phyloP scores from a whole-genome alignment of 805 yeast species.

The Middelhovenomyces tepae region DNA sequence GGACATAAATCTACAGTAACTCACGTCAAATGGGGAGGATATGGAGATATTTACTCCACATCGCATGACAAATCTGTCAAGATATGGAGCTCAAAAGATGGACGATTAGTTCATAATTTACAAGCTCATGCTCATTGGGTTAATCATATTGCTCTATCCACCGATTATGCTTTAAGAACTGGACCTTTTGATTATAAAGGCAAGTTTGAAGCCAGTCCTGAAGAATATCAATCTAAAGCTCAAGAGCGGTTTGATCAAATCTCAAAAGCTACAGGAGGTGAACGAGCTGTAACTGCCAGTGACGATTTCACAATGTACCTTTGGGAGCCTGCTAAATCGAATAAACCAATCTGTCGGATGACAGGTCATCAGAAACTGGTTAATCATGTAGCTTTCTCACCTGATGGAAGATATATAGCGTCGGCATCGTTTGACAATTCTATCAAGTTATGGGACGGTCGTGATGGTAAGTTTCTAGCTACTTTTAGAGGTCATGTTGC shows the following conservation, averaged over 20 bases:
- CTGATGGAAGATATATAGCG: conserved; percentile 85
- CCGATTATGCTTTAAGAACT: conserved; percentile 77
- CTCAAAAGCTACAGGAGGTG: conserved; percentile 55
- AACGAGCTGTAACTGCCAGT: conserved; percentile 86
- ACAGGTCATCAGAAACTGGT: conserved; percentile 97
- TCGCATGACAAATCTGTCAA: conserved; percentile 93
- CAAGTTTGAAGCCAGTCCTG: conserved; percentile 32
- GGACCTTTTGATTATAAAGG: conserved; percentile 83
- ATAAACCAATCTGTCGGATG: conserved; percentile 85
- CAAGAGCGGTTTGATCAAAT: conserved; percentile 51
- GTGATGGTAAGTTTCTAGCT: conserved; percentile 79
- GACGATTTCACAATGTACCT: conserved; percentile 97
- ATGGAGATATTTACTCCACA: conserved; percentile 71
- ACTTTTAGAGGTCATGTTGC: conserved; percentile 97
- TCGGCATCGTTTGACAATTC: conserved; percentile 95
- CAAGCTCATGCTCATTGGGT: conserved; percentile 97
- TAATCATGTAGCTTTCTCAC: conserved; percentile 91
- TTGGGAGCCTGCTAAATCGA: conserved; percentile 81
- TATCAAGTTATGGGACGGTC: conserved; percentile 92
- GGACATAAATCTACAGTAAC: conserved; percentile 88
- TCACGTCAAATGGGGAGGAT: conserved; percentile 97
- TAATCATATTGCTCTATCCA: conserved; percentile 83
- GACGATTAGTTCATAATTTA: conserved; percentile 68
- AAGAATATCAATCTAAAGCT: conserved; percentile 48
- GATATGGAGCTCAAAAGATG: conserved; percentile 80